Conservation (phyloP, 176 grass and related monocot genomes). For the Cymbopogon citratus region DNA sequence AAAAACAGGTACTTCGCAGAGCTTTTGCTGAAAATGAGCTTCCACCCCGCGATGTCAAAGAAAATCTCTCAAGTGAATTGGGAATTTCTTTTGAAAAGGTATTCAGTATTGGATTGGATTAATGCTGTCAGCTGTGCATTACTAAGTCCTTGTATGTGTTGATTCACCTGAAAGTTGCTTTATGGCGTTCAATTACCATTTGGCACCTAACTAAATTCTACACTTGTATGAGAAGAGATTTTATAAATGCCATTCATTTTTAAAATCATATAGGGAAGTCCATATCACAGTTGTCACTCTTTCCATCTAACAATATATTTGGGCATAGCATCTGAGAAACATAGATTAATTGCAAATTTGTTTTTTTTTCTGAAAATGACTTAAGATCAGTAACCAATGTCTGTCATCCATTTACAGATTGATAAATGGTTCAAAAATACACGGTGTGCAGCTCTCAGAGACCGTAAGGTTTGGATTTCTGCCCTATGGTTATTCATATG, state of each 20-base stretch:
- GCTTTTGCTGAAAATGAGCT: constrained; percentile 84
- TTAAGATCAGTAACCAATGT: not conserved
- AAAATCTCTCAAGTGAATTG: constrained; percentile 71
- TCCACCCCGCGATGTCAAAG: constrained; percentile 68
- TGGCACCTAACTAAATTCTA: not conserved
- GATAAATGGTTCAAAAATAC: constrained; percentile 98
- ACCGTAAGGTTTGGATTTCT: constrained; percentile 61
- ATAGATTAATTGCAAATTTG: not conserved
- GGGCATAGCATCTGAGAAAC: not conserved
- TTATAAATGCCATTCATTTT: constrained; percentile 1
- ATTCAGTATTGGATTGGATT: not conserved
- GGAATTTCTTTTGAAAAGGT: constrained; percentile 88
- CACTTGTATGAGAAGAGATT: constrained; percentile 6
- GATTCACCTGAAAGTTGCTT: not conserved
- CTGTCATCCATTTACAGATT: constrained; percentile 51
- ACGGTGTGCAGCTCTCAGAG: constrained; percentile 80
- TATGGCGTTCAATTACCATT: constrained; percentile 10
- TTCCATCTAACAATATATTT: constrained; percentile 17
- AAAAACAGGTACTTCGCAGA: constrained; percentile 64
- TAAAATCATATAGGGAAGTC: not conserved
- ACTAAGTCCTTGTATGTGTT: not conserved
- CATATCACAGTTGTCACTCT: not conserved
- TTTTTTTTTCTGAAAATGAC: not conserved
- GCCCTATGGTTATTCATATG: constrained; percentile 26
- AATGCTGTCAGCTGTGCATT: constrained; percentile 11